A percentile compares a stretch with the other conserved stretches of the same genome.
Evolutionary conservation across 1,284 basidiomycete genomes (phyloP).

Genomic region (Wolfiporia cocos): DNA sequence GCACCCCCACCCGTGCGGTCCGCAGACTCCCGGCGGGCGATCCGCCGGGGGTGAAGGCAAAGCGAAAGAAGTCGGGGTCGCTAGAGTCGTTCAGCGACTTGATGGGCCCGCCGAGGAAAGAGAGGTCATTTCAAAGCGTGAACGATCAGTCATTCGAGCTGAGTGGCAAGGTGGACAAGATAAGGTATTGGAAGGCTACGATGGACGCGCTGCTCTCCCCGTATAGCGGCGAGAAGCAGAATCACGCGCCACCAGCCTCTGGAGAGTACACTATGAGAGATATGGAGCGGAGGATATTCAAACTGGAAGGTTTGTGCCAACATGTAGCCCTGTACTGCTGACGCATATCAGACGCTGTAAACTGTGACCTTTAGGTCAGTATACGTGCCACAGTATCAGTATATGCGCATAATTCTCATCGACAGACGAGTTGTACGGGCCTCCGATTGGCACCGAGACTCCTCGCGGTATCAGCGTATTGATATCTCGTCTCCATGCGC

Average conservation of each 20-base stretch:
- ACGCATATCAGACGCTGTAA: not conserved
- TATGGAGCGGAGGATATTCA: constrained; percentile 3
- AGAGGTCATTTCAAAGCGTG: constrained; percentile 31
- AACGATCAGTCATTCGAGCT: constrained; percentile 43
- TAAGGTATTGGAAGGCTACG: constrained; percentile 23
- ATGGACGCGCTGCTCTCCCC: constrained; percentile 3
- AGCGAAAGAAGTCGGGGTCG: constrained; percentile 6
- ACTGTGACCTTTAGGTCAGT: not conserved
- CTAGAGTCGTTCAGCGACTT: constrained; percentile 33
- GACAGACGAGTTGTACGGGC: constrained; percentile 35
- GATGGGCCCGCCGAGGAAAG: constrained; percentile 32
- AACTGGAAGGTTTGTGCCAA: constrained; percentile 6
- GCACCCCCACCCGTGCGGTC: not conserved
- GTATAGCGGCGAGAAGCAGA: not conserved
- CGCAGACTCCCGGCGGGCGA: not conserved
- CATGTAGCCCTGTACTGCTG: not conserved
- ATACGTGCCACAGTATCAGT: not conserved
- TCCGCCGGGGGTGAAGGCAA: not conserved
- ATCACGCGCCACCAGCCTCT: too few species aligned
- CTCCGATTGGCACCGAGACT: constrained; percentile 36
- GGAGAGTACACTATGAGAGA: not conserved
- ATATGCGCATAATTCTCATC: not conserved
- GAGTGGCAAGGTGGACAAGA: constrained; percentile 32
- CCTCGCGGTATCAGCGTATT: constrained; percentile 31
- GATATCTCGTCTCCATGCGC: constrained; percentile 30